Percentiles rank a stretch among this genome's conserved stretches.
Evolutionary conservation across 1,284 basidiomycete species (phyloP).

Genomic region (Cryptococcus sp.): DNA sequence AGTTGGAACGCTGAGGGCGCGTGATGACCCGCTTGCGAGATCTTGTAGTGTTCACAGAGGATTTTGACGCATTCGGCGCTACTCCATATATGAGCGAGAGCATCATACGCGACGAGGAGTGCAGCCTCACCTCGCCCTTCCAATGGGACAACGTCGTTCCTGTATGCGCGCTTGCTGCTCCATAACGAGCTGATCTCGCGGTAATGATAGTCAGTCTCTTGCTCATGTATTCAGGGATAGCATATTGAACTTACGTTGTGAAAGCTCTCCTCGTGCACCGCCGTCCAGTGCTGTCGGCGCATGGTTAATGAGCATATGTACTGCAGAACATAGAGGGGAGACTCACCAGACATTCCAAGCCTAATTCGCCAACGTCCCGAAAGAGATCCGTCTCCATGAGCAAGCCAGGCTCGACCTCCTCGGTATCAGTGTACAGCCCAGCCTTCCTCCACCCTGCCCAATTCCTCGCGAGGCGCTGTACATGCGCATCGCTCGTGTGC

Average conservation of each 20-base stretch:
- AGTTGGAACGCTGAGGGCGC: slow-evolving; percentile 77
- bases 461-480: slow-evolving; percentile 13
- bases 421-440: slow-evolving; percentile 54
- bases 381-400: slow-evolving; percentile 81
- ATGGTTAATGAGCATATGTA: slow-evolving; percentile 5
- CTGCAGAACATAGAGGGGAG: background rate
- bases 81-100: too few relatives aligned
- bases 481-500: background rate
- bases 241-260: slow-evolving; percentile 62
- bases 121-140: slow-evolving; percentile 59
- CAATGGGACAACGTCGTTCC: slow-evolving; percentile 81
- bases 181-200: slow-evolving; percentile 63
- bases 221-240: too few relatives aligned
- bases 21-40: slow-evolving; percentile 41
- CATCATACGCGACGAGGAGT: background rate
- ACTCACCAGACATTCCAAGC: slow-evolving; percentile 78
- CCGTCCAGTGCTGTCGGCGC: slow-evolving; percentile 63
- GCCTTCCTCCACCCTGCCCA: slow-evolving; percentile 55
- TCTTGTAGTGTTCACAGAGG: slow-evolving; percentile 68
- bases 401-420: slow-evolving; percentile 67
- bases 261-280: slow-evolving; percentile 74
- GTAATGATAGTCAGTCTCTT: slow-evolving; percentile 17
- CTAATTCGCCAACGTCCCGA: slow-evolving; percentile 76
- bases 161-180: slow-evolving; percentile 79
- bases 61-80: slow-evolving; percentile 65